Percentiles rank a stretch among this genome's conserved stretches.
Evolutionary conservation across 192 early-diverging fungal species (phyloP).

Genomic region (Linnemannia hyalina): DNA sequence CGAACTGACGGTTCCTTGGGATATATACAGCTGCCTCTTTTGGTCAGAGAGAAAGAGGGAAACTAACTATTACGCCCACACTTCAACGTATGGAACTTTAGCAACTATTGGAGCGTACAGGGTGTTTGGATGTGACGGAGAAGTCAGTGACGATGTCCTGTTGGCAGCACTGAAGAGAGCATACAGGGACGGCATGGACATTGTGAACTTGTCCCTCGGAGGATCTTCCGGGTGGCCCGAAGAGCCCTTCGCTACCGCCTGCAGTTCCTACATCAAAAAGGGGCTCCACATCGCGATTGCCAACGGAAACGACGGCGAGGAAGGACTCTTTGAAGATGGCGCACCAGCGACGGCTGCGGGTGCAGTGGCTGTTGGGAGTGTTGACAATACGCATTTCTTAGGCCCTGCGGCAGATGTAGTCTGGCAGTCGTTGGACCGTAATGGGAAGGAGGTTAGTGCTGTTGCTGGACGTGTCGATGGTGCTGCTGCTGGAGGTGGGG

Average conservation of each 20-base stretch:
- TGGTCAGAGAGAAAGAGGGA: too few relatives aligned
- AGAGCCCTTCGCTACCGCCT: constrained; percentile 68
- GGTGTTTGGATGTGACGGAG: constrained; percentile 84
- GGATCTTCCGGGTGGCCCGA: constrained; percentile 71
- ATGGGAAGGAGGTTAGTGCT: neutral
- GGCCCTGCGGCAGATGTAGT: constrained; percentile 27
- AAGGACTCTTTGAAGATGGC: constrained; percentile 57
- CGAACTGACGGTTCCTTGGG: too few relatives aligned
- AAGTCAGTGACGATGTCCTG: constrained; percentile 75
- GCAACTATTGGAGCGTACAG: constrained; percentile 83
- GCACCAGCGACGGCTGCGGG: constrained; percentile 34
- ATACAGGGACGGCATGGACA: constrained; percentile 75
- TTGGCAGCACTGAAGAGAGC: constrained; percentile 82
- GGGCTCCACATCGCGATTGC: constrained; percentile 70
- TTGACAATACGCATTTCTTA: constrained; percentile 47
- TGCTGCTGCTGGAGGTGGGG: neutral
- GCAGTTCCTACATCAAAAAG: constrained; percentile 60
- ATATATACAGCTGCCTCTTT: neutral
- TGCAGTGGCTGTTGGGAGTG: constrained; percentile 67
- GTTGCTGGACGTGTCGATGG: neutral
- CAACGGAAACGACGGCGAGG: constrained; percentile 74
- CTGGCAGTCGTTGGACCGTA: constrained; percentile 7
- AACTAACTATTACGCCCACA: too few relatives aligned
- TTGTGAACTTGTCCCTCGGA: constrained; percentile 90
- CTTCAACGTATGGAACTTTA: neutral